Base-by-base conservation (phyloP, 2,329 filamentous ascomycete species). In the Ophiocordyceps camponoti-leonardi region DNA sequence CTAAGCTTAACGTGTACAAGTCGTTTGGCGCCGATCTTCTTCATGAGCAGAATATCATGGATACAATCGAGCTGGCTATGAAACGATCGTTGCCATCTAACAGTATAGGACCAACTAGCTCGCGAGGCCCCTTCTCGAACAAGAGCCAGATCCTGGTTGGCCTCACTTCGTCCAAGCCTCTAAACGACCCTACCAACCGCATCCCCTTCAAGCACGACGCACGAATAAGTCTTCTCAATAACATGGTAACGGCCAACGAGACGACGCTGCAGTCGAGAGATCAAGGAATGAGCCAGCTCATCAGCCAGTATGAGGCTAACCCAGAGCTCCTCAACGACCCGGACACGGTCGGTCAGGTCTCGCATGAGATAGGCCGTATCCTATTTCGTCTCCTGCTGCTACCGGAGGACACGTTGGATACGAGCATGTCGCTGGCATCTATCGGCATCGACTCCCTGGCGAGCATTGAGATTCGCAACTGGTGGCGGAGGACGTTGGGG, bases 381-480 rank as follows among this genome's bases (percentile, higher is more conserved):
- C 40, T 51, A 5, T 49, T 46, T 30, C 42, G 30, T 22, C 46
- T 51, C 40, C 41, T 51, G 42, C 42, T 46, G 19, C 41, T 44
- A n/a, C 46, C 47, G 6, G 30, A 42, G 10, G 45, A 47, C n/a
- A 42, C 48, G 6, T 42, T 51, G 12, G 47, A 52, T 12, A 33
- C 48, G 6, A 41, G 37, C 31, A 45, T 46, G n/a, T 45, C 28
- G 18, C 26, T 53, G 19, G 18, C 43, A 6, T 39, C 30, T 1
- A 40, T 51, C 10, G 51, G 51, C 10, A 44, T 53, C 18, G 52
- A 52, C 39, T 52, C 49, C n/a, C 44, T 51, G 10, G 48, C 50
- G 18, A 42, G 45, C 16, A 49, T 51, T 16, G 50, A 52, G 46
- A 43, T 52, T 22, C 46, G 48, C 14, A 51, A 51, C 43, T 53